phyloP scores from a whole-genome alignment of 148 eudicot species.

The Rhododendron kiyosumense region DNA sequence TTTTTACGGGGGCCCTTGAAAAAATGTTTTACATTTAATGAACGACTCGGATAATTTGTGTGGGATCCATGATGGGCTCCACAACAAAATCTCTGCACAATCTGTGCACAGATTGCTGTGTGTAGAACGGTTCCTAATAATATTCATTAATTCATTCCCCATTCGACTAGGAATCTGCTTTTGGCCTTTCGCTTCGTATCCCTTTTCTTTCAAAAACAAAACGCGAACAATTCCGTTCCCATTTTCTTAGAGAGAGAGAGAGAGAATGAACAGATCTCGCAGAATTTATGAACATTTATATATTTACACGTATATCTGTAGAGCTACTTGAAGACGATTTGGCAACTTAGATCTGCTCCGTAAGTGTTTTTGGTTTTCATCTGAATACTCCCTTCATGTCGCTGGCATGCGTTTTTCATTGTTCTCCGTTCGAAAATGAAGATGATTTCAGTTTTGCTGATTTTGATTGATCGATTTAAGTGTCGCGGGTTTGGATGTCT shows the following conservation, averaged over 20 bases:
- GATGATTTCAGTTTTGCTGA: background rate
- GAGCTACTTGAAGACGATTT: background rate
- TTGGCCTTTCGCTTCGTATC: background rate
- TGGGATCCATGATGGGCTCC: too few species aligned
- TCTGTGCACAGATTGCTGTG: too few species aligned
- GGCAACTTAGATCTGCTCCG: constrained; percentile 4
- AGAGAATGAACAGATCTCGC: background rate
- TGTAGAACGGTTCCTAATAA: too few species aligned
- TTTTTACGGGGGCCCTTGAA: too few species aligned
- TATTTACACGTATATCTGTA: background rate
- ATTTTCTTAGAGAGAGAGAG: background rate
- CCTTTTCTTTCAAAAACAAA: background rate
- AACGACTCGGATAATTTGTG: too few species aligned
- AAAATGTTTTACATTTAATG: too few species aligned
- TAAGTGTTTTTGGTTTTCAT: background rate
- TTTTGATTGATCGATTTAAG: background rate
- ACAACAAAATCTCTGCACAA: too few species aligned
- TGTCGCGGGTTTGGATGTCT: background rate
- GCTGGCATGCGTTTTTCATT: background rate
- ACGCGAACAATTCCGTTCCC: background rate
- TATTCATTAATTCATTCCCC: background rate
- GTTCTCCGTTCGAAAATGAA: background rate
- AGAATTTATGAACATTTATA: background rate
- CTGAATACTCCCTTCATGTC: background rate
- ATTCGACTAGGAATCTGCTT: background rate